phyloP scores from a whole-genome alignment of 2,329 filamentous ascomycete genomes.

The Xylariomycetidae sp. region DNA sequence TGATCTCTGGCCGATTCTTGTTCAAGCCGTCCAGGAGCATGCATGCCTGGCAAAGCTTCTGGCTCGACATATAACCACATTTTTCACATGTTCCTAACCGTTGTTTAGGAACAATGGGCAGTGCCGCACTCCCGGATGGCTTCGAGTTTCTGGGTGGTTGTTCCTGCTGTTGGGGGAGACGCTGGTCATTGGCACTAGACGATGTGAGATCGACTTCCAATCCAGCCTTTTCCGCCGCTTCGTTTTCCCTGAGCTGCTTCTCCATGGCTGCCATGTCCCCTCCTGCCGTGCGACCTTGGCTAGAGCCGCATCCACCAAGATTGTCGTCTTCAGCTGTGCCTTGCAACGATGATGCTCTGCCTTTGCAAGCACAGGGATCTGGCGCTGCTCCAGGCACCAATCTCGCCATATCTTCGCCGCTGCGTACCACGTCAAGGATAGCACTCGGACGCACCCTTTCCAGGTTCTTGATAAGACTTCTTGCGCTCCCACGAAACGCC shows the following conservation, averaged over 20 bases:
- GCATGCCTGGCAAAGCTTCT: constrained; percentile 90
- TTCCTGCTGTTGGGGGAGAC: constrained; percentile 29
- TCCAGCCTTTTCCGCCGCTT: constrained; percentile 49
- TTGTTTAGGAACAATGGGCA: constrained; percentile 48
- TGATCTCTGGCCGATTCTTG: constrained; percentile 61
- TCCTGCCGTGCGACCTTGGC: constrained; percentile 59
- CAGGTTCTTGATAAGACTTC: constrained; percentile 88
- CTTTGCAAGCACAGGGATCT: constrained; percentile 41
- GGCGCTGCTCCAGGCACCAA: constrained; percentile 62
- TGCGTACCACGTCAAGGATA: constrained; percentile 89
- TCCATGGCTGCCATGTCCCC: constrained; percentile 83
- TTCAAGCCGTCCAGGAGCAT: constrained; percentile 85
- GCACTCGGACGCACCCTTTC: constrained; percentile 90
- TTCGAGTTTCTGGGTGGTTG: no score
- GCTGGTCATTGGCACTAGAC: constrained; percentile 26
- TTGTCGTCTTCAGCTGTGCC: constrained; percentile 43
- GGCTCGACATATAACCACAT: constrained; percentile 94
- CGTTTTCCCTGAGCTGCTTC: constrained; percentile 59
- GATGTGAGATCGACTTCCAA: constrained; percentile 62
- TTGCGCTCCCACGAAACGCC: constrained; percentile 87
- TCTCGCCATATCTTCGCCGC: constrained; percentile 91
- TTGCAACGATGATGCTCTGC: constrained; percentile 29
- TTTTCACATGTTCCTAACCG: constrained; percentile 76
- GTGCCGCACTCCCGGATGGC: no score
- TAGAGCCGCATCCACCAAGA: constrained; percentile 68